A percentile compares a stretch with the other conserved stretches of the same genome.
phyloP scores from a whole-genome alignment of 371 early-diverging fungal species.

The Vairimorpha ceranae region DNA sequence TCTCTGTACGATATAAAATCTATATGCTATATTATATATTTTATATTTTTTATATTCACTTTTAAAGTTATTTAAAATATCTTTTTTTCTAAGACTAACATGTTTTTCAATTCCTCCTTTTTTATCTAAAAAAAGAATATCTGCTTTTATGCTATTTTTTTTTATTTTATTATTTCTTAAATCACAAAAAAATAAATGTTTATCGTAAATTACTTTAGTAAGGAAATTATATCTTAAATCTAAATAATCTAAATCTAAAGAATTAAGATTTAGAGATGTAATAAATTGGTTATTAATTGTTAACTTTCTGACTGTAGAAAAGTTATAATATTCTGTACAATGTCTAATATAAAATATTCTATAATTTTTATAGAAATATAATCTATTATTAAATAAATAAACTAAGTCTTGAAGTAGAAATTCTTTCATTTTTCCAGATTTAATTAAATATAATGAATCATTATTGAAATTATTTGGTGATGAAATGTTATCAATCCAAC shows the following conservation, averaged over 20 bases:
- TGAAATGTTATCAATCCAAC: neutral
- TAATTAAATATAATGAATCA: neutral
- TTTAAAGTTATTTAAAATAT: neutral
- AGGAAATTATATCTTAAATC: neutral
- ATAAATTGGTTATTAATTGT: neutral
- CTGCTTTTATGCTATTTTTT: neutral
- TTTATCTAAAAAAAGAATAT: neutral
- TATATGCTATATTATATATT: neutral
- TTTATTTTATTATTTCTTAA: constrained; percentile 7
- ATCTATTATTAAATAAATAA: neutral
- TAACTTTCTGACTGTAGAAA: neutral
- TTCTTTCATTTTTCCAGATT: neutral
- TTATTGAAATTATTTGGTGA: neutral
- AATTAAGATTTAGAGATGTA: neutral
- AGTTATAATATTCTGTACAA: neutral
- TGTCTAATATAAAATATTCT: neutral
- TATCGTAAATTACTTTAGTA: neutral
- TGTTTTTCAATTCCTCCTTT: neutral
- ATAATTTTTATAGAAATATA: neutral
- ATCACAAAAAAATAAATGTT: neutral
- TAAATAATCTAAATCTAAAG: neutral
- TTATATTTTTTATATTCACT: neutral
- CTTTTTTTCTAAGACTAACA: neutral
- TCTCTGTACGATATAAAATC: neutral
- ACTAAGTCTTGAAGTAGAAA: neutral